phyloP scores from a whole-genome alignment of 2,329 filamentous ascomycete species.

The Hypoxylon sp. region DNA sequence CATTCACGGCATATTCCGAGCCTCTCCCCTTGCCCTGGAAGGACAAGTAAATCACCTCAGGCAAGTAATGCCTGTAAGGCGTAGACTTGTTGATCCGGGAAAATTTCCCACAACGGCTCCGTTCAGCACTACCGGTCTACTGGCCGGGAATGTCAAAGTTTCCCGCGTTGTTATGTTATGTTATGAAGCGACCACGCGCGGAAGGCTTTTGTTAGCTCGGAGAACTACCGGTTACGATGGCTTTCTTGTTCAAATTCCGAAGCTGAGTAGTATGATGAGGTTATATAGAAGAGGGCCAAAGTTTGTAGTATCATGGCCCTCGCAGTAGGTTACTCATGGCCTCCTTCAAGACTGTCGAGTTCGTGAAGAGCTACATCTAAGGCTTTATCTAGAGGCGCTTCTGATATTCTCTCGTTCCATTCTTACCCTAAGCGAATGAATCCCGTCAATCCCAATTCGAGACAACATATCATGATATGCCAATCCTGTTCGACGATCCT shows the following conservation, averaged over 20 bases:
- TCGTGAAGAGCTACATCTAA: neutral
- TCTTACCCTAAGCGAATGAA: neutral
- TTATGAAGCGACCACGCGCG: constrained; percentile 28
- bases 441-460: neutral
- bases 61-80: neutral
- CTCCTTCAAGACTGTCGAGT: neutral
- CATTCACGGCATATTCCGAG: neutral
- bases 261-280: neutral
- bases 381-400: constrained; percentile 1
- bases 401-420: constrained; percentile 1
- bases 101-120: constrained; percentile 15
- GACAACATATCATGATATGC: no score
- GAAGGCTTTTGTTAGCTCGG: constrained; percentile 18
- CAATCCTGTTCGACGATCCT: no score
- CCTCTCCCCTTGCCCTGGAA: no score
- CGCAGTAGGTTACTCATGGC: neutral
- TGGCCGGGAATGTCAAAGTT: constrained; percentile 2
- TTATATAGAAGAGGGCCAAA: neutral
- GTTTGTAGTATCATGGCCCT: neutral
- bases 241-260: neutral
- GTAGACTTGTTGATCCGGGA: neutral
- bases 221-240: neutral
- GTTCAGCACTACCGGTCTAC: neutral
- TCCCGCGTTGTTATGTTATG: constrained; percentile 15
- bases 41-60: no score